Evolutionary conservation across 2,329 filamentous ascomycete genomes (phyloP).

Genomic region (Rhynchosporium agropyri): DNA sequence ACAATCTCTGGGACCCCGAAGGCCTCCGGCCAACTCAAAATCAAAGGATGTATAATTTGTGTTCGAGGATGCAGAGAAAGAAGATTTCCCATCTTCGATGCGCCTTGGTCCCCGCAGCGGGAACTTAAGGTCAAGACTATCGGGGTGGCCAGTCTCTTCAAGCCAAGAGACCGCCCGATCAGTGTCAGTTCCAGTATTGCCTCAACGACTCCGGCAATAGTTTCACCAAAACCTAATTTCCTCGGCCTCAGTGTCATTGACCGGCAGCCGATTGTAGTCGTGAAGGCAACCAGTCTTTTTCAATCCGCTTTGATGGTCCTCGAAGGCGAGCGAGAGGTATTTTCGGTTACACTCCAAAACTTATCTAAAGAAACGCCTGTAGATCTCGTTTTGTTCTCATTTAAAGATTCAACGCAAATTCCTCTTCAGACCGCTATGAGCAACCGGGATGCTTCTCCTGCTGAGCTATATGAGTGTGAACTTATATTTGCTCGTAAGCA

Average conservation of each 20-base stretch:
- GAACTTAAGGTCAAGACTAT: constrained; percentile 77
- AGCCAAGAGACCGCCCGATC: constrained; percentile 38
- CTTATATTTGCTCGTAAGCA: constrained; percentile 75
- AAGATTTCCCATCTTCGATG: constrained; percentile 79
- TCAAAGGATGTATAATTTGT: constrained; percentile 79
- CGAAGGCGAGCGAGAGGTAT: constrained; percentile 80
- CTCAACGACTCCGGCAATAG: constrained; percentile 45
- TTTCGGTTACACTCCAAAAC: constrained; percentile 81
- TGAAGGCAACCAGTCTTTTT: constrained; percentile 76
- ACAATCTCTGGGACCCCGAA: constrained; percentile 70
- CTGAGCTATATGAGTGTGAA: constrained; percentile 85
- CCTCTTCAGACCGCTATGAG: constrained; percentile 74
- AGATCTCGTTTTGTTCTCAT: constrained; percentile 84
- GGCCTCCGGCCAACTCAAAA: constrained; percentile 66
- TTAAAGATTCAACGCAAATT: constrained; percentile 83
- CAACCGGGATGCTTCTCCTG: constrained; percentile 75
- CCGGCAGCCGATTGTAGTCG: constrained; percentile 73
- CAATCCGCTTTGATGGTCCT: constrained; percentile 91
- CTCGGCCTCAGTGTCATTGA: constrained; percentile 75
- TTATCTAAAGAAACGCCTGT: constrained; percentile 69
- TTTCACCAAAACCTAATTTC: constrained; percentile 51
- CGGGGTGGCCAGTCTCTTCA: constrained; percentile 57
- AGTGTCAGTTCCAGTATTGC: constrained; percentile 42
- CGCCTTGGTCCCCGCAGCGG: constrained; percentile 71
- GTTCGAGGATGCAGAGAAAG: constrained; percentile 81